Evolutionary conservation across 352 stramenopile genomes (phyloP), one percentile per base, ranked within the genome.

Genomic region (Globisporangium cystogenes): DNA sequence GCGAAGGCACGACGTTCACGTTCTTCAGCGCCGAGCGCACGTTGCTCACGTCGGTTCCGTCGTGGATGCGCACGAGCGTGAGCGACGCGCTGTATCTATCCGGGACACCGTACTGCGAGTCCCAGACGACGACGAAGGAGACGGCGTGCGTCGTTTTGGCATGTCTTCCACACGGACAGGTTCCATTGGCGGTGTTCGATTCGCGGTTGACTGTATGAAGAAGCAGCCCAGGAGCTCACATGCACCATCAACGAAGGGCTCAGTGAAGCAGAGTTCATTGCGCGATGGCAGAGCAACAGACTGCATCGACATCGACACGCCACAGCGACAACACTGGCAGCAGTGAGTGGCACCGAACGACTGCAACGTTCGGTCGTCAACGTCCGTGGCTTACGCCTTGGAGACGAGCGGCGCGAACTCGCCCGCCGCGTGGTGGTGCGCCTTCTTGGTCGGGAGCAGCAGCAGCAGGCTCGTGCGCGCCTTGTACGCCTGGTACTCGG

Each of bases 401-500:
- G 55, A 47, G 20, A 60, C 55, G 39, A 60, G 48, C 35, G 55
- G 55, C 31, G 55, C 41, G 48, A 51, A 55, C 48, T 60, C 55
- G 21, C 37, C 29, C 52, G 43, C 33, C 33, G 33, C 33, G 33
- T 37, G 33, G 54, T 55, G 37, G 27, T 44, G 26, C 15, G 40
- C 36, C 42, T 62, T 62, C 50, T 62, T 62, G 39, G 29, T 31
- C 14, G 56, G 56, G 18, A 46, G 42, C 27, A 62, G 67, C 48
- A 92, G 41, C 8, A 94, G 53, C 40, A 86, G 29, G 55, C 72
- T 88, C 26, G 76, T 90, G 46, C 60, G 66, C 39, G 58, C 64
- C 65, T 88, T 88, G 73, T 93, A 94, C 42, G 74, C 62, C 52
- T 86, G 64, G 67, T 94, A 94, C 39, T 60, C 64, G 44, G 68